These are phyloP conservation scores for Annulohypoxylon maeteangense DNA, from an alignment of 495 filamentous ascomycete genomes.

Conservation along the genomic window DNA sequence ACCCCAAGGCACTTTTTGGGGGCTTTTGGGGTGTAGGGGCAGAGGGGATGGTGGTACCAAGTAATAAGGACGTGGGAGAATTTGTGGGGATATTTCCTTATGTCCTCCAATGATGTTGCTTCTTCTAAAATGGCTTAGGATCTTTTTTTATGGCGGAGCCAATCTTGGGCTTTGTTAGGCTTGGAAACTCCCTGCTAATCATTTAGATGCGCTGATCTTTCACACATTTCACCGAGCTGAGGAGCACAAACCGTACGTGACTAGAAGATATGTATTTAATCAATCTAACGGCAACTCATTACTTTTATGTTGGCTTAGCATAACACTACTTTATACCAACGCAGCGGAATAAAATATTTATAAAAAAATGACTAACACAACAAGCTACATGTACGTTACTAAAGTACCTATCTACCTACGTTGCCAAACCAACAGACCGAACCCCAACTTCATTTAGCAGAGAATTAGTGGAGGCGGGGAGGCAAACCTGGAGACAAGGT, in stretches of 20 bases:
- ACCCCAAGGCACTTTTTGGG: constrained; percentile 21
- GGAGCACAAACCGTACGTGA: neutral
- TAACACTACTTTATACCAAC: neutral
- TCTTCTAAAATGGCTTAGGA: neutral
- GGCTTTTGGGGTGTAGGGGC: neutral
- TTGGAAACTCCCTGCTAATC: constrained; percentile 25
- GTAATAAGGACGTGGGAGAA: constrained; percentile 7
- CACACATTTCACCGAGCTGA: constrained; percentile 37
- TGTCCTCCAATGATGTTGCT: constrained; percentile 20
- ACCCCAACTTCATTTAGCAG: constrained; percentile 9
- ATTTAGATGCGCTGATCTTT: constrained; percentile 12
- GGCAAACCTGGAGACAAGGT: constrained; percentile 2
- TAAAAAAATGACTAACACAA: neutral
- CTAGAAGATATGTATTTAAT: neutral
- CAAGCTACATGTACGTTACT: neutral
- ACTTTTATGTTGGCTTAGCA: neutral
- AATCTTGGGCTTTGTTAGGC: neutral
- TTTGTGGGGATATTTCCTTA: constrained; percentile 12
- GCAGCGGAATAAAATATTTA: neutral
- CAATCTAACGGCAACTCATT: neutral
- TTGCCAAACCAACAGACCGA: constrained; percentile 8
- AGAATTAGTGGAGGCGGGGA: neutral
- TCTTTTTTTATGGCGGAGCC: constrained; percentile 24
- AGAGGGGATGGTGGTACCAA: constrained; percentile 5
- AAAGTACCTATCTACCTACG: no score